A percentile compares a stretch with the other conserved stretches of the same genome.
These are phyloP conservation scores for Paecilomyces sp. DNA, from an alignment of 2,329 filamentous ascomycete genomes.

Conservation along the genomic window DNA sequence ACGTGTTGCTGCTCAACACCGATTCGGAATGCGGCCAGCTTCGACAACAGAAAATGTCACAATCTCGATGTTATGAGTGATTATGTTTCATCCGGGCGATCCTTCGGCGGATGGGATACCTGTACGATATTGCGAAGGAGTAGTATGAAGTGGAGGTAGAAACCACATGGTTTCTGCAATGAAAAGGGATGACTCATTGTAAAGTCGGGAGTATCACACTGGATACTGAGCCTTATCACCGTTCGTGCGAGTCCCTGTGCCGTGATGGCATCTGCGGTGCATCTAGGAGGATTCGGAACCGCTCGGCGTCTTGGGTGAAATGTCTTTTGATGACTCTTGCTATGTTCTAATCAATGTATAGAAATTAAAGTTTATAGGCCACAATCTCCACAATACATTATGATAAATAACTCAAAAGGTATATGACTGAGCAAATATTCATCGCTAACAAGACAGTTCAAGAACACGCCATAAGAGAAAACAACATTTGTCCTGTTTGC, in stretches of 20 bases:
- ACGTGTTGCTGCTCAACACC: neutral
- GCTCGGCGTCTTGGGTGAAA: neutral
- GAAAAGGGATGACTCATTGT: neutral
- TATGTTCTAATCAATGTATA: neutral
- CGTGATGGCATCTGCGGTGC: neutral
- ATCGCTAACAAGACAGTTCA: neutral
- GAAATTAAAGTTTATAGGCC: neutral
- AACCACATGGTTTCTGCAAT: neutral
- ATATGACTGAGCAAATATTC: neutral
- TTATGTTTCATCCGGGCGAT: neutral
- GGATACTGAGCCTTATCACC: neutral
- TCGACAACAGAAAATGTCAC: neutral
- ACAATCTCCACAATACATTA: neutral
- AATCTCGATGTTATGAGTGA: neutral
- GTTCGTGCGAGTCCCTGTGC: too few species aligned
- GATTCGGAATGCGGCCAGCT: neutral
- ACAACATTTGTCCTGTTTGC: neutral
- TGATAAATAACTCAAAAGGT: neutral
- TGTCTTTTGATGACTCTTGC: neutral
- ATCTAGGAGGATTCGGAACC: neutral
- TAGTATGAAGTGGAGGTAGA: neutral
- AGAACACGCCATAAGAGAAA: neutral
- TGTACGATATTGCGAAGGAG: neutral
- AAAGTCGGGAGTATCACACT: neutral
- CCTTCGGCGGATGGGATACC: neutral